phyloP scores from a whole-genome alignment of 1,284 basidiomycete genomes.

The Phenoliferia sp. region DNA sequence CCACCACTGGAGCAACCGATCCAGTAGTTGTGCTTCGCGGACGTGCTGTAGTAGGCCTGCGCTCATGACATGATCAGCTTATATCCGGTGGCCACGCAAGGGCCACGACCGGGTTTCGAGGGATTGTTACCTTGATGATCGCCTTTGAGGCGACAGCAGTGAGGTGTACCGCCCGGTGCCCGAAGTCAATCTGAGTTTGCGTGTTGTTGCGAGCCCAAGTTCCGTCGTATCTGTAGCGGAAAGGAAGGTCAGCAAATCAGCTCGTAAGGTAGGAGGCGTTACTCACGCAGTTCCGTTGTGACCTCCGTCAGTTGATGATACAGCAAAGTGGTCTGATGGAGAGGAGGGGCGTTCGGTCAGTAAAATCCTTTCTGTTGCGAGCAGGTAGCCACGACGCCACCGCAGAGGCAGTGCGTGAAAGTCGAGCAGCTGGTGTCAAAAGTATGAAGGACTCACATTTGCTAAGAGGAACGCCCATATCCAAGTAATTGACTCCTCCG shows the following conservation, averaged over 20 bases:
- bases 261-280: too few species aligned
- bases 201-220: constrained; percentile 29
- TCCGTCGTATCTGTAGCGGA: constrained; percentile 14
- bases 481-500: constrained; percentile 29
- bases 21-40: constrained; percentile 25
- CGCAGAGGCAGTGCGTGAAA: not conserved
- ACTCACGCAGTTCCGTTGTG: constrained; percentile 19
- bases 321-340: constrained; percentile 9
- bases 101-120: not conserved
- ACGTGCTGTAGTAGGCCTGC: constrained; percentile 25
- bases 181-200: constrained; percentile 34
- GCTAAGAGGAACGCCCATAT: constrained; percentile 21
- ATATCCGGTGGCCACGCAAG: too few species aligned
- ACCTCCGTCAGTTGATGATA: constrained; percentile 28
- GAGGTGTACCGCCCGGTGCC: constrained; percentile 32
- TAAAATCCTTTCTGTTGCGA: too few species aligned
- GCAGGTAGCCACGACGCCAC: too few species aligned
- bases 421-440: not conserved
- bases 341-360: not conserved
- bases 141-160: constrained; percentile 31
- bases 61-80: not conserved
- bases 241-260: not conserved
- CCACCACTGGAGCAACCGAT: constrained; percentile 34
- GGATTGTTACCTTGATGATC: constrained; percentile 20
- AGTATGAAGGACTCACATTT: constrained; percentile 11